Base-by-base conservation (phyloP, 331 rosid species). In the Prunus yedoensis region DNA sequence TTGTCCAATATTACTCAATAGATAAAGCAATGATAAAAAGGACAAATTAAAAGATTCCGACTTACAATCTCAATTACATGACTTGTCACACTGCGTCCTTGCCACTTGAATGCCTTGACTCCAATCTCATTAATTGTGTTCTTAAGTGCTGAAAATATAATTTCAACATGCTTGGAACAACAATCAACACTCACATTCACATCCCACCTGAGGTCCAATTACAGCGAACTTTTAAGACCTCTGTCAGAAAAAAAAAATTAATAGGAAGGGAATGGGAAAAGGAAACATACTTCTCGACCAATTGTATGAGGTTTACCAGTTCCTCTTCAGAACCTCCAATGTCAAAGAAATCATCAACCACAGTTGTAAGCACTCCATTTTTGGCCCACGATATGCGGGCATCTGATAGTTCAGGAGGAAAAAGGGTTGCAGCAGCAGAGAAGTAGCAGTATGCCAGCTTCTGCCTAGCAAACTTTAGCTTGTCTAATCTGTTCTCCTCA, bases 331-430 rank as follows among this genome's bases (percentile, higher is more conserved):
- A 86, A 73, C 93, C 81, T 52, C 96, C 89, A 69, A 87, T 69
- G 16, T 92, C 99, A 80, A 79, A 91, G 88, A 94, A 89, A 83
- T 94, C 96, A 81, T 92, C 96, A 41, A 87, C 90, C 61, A 85
- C 91, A 43, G 91, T 87, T 41, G 87, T 78, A 50, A 94, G 91
- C 54, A 94, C 84, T 47, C 91, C 96, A 59, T 80, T 87, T 77
- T 94, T 92, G 0, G 97, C 89, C 95, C 92, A 90, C 9, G 99
- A 85, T 68, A 92, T 79, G 64, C 97, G 96, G 17, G 96, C 95
- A 71, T 92, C 95, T 17, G 83, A 54, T 78, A 85, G 78, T 86
- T 92, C 96, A 2, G 91, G 89, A 25, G 88, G 5, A 60, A 75
- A 84, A 69, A 85, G 75, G 68, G 90, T 77, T 64, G 91, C 96